Base-by-base conservation (phyloP, 2,329 filamentous ascomycete genomes). In the Talaromyces sp. region DNA sequence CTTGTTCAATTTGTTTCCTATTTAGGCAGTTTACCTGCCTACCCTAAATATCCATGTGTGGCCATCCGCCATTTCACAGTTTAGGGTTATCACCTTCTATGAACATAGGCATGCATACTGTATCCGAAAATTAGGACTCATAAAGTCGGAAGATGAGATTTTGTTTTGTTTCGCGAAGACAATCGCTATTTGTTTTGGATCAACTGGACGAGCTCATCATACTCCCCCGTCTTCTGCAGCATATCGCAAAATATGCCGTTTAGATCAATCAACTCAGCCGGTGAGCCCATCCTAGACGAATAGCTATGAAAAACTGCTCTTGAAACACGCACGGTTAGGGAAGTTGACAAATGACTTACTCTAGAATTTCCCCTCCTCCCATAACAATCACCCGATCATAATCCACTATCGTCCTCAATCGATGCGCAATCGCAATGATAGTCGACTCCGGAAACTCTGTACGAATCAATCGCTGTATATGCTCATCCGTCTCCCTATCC, bases 401-500 rank as follows among this genome's bases (percentile, higher is more conserved):
- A 67, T 85, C 82, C 58, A 83, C 79, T 9, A 88, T 85, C 0
- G 84, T 85, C 68, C 86, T 82, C 1, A 86, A 72, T 1, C 84
- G 77, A 67, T 87, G 84, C n/a, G 84, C 84, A 66, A 87, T 86
- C 0, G 84, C 85, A 41, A 87, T 84, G 2, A 87, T 83, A 0
- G 84, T 87, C 22, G 80, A 74, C 25, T 77, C 77, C 10, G 74
- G 69, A 45, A 84, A 75, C 61, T 82, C 81, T 8, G 72, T 68
- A 15, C 83, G 70, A 39, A 87, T 66, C 2, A 86, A 75, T 13
- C 79, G 73, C 69, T 87, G 84, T 57, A 86, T 84, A 21, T 77
- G 75, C 19, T 76, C 75, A 0, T 84, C 84, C 1, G 84, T 87
- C 57, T 75, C 77, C 48, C 79, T 78, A 58, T 87, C 84, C 53